Evolutionary conservation across 1,284 basidiomycete species (phyloP), one percentile per base, ranked within the genome.

Genomic region (Sporisorium reilianum): DNA sequence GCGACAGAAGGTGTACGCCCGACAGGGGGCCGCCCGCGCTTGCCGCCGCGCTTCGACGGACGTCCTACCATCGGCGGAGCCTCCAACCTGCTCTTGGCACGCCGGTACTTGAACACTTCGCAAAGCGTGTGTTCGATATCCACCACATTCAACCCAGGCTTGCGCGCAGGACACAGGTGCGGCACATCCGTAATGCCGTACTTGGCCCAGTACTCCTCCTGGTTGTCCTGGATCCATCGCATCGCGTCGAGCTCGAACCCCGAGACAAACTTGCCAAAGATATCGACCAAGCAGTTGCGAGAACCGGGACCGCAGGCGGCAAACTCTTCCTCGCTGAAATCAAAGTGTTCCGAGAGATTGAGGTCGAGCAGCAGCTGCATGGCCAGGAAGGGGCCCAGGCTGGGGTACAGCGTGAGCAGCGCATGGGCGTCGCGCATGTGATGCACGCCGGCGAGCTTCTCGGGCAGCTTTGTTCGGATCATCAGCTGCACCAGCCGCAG

Each of bases 121-220:
- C 90, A 91, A 20, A 91, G 81, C 0, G 89, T 87, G 76, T 91
- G 90, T 81, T 91, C 90, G 57, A 91, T 86, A 75, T 88, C 87
- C 63, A 87, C 86, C 65, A 86, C 80, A 25, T 78, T 68, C 30
- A 91, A 79, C 3, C 88, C 88, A 36, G 90, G 83, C 26, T 85
- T 85, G 23, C 80, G 40, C 10, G 66, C 54, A 8, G 62, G 66
- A 55, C 66, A 69, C 38, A 75, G 46, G 32, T 64, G 66, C 5
- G 72, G 72, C 14, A 69, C 58, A 12, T 70, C 59, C 2, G 26
- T 51, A 40, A 74, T 74, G 7, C 71, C 71, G 28, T 52, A 66
- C 18, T 64, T 64, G 16, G 32, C 72, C 67, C 91, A 90, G 49
- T 90, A 88, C 7, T 87, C 82, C 5, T 85, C 62, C 73, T 91